Percentiles rank a stretch among this genome's conserved stretches.
These are phyloP conservation scores for Lonicera japonica DNA, from an alignment of 129 eudicot genomes.

Conservation along the genomic window DNA sequence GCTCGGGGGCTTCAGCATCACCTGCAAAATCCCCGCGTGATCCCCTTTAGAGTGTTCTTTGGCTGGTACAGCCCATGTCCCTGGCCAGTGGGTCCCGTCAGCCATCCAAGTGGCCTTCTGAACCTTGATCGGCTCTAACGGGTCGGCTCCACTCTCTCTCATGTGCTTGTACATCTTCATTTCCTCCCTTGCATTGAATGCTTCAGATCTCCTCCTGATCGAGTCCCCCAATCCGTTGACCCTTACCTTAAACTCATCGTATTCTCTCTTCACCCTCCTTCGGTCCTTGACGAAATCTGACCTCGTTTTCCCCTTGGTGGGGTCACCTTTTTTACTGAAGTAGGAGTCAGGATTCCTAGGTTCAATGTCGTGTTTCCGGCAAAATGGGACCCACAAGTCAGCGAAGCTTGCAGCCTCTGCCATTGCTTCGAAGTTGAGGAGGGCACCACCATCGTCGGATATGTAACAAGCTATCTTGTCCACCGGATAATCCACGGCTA, in stretches of 20 bases:
- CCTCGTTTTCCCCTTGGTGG: conserved; percentile 65
- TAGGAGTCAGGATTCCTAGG: conserved; percentile 76
- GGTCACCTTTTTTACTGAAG: conserved; percentile 67
- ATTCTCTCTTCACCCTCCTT: conserved; percentile 66
- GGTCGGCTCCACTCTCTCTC: conserved; percentile 63
- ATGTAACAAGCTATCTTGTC: conserved; percentile 78
- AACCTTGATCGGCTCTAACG: conserved; percentile 48
- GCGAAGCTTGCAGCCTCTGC: conserved; percentile 96
- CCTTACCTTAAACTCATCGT: conserved; percentile 87
- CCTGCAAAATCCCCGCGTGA: conserved; percentile 89
- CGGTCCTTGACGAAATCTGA: conserved; percentile 72
- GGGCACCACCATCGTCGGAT: conserved; percentile 90
- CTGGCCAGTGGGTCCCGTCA: conserved; percentile 97
- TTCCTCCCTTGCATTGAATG: conserved; percentile 84
- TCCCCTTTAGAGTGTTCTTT: conserved; percentile 75
- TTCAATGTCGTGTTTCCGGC: conserved; percentile 64
- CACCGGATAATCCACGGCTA: conserved; percentile 69
- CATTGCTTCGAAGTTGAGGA: conserved; percentile 85
- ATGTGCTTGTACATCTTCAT: conserved; percentile 66
- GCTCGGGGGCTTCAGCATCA: conserved; percentile 91
- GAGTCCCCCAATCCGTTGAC: conserved; percentile 71
- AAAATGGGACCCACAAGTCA: conserved; percentile 75
- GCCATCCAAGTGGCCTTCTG: conserved; percentile 96
- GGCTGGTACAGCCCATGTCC: conserved; percentile 60
- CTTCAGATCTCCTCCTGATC: conserved; percentile 76